Conservation (phyloP, 345 rosid species). For the Bruguiera gymnorhiza region DNA sequence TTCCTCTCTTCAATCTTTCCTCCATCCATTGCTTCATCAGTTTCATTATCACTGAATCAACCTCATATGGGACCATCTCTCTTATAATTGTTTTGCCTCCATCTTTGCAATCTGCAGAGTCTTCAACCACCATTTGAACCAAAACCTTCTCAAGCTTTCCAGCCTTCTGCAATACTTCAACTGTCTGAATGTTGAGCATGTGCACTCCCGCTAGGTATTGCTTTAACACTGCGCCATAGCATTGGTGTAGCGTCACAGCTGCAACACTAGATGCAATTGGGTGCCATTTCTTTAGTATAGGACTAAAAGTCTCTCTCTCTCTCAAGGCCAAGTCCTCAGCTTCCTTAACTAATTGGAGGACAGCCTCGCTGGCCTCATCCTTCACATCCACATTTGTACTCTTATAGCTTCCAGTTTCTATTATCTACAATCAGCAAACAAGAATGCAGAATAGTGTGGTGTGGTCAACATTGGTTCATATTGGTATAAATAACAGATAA, state of each 20-base stretch:
- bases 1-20: constrained; percentile 45
- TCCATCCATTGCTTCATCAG: constrained; percentile 68
- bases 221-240: constrained; percentile 70
- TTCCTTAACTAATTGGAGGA: constrained; percentile 64
- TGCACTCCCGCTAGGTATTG: constrained; percentile 58
- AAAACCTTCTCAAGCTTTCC: constrained; percentile 76
- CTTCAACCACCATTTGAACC: constrained; percentile 88
- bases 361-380: constrained; percentile 52
- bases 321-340: constrained; percentile 70
- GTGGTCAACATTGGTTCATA: not conserved
- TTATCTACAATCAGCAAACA: constrained; percentile 37
- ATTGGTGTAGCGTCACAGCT: constrained; percentile 61
- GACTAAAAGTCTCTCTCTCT: constrained; percentile 76
- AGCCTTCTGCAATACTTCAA: constrained; percentile 68
- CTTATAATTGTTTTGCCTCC: constrained; percentile 75
- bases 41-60: constrained; percentile 52
- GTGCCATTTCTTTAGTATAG: constrained; percentile 68
- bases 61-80: constrained; percentile 86
- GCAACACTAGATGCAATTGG: constrained; percentile 63
- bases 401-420: constrained; percentile 46
- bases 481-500: not conserved
- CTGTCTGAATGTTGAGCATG: constrained; percentile 44
- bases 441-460: too few species aligned
- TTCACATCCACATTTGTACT: constrained; percentile 35
- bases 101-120: constrained; percentile 70